Conservation (phyloP, 129 eudicot species). For the Kitagawia praeruptora region DNA sequence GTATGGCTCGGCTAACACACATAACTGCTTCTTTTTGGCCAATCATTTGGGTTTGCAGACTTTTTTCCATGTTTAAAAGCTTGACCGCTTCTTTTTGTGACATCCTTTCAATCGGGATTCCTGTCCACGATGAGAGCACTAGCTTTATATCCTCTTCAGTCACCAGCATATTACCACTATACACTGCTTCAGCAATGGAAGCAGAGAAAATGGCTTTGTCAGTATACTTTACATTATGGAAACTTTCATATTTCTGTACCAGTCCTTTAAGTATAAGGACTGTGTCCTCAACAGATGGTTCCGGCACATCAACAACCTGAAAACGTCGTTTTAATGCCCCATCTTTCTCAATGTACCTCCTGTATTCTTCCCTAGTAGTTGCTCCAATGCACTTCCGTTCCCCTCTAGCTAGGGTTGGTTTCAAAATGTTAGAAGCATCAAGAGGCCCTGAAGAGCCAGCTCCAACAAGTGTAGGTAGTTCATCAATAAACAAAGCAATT, state of each 20-base stretch:
- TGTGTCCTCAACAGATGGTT: slow-evolving; percentile 15
- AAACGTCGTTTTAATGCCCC: slow-evolving; percentile 12
- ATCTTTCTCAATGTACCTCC: slow-evolving; percentile 18
- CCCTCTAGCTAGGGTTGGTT: slow-evolving; percentile 12
- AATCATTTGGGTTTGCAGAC: slow-evolving; percentile 8
- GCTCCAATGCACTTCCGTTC: slow-evolving; percentile 19
- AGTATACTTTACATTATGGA: slow-evolving; percentile 15
- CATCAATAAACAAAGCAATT: slow-evolving; percentile 1
- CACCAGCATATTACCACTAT: neutral
- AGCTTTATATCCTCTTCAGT: neutral
- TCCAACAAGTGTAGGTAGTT: neutral
- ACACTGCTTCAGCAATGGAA: neutral
- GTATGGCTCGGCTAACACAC: too few relatives aligned
- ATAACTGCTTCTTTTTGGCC: too few relatives aligned
- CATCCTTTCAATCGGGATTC: slow-evolving; percentile 10
- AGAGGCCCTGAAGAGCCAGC: slow-evolving; percentile 4
- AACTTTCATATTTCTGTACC: slow-evolving; percentile 2
- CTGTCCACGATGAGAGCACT: slow-evolving; percentile 6
- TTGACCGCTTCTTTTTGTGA: neutral
- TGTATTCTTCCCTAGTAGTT: slow-evolving; percentile 14
- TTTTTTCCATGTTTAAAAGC: slow-evolving; percentile 11
- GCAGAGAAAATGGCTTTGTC: slow-evolving; percentile 11
- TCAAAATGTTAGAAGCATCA: slow-evolving; percentile 18
- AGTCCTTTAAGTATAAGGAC: slow-evolving; percentile 11
- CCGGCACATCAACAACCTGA: slow-evolving; percentile 16